These are phyloP conservation scores for Aspergillus thermomutatus DNA, from an alignment of 2,329 filamentous ascomycete species.

Conservation along the genomic window DNA sequence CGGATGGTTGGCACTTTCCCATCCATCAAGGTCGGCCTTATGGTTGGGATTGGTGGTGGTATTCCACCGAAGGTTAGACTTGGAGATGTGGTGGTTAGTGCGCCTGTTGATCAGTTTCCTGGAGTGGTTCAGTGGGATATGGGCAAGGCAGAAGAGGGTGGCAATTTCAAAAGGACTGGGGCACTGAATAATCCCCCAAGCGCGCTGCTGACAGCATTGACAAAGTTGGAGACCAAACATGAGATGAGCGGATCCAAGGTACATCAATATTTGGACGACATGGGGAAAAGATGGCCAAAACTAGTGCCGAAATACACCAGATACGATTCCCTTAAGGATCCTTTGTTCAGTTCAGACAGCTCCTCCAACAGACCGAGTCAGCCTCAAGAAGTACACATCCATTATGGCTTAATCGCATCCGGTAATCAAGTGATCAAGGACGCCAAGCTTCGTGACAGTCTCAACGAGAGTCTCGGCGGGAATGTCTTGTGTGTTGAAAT, in stretches of 20 bases:
- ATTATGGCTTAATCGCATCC: too few relatives aligned
- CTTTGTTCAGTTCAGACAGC: too few relatives aligned
- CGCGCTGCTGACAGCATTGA: not conserved
- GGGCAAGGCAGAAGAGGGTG: not conserved
- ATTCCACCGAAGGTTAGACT: conserved; percentile 18
- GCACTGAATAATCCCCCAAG: not conserved
- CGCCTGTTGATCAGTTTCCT: not conserved
- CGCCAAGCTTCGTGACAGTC: too few relatives aligned
- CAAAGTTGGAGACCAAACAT: not conserved
- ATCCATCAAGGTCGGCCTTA: conserved; percentile 15
- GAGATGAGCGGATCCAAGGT: not conserved
- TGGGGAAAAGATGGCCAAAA: not conserved
- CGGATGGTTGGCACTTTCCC: conserved; percentile 17
- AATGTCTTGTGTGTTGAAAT: too few relatives aligned
- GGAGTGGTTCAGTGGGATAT: not conserved
- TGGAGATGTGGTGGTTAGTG: conserved; percentile 17
- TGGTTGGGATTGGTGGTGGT: conserved; percentile 20
- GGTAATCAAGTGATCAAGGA: too few relatives aligned
- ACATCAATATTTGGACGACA: not conserved
- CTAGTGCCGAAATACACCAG: not conserved
- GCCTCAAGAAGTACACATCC: too few relatives aligned
- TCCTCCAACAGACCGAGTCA: too few relatives aligned
- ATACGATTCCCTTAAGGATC: too few relatives aligned
- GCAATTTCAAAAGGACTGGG: not conserved
- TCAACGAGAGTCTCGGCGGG: too few relatives aligned